phyloP scores from a whole-genome alignment of 1,284 basidiomycete genomes.

The Papiliotrema nemorosa region DNA sequence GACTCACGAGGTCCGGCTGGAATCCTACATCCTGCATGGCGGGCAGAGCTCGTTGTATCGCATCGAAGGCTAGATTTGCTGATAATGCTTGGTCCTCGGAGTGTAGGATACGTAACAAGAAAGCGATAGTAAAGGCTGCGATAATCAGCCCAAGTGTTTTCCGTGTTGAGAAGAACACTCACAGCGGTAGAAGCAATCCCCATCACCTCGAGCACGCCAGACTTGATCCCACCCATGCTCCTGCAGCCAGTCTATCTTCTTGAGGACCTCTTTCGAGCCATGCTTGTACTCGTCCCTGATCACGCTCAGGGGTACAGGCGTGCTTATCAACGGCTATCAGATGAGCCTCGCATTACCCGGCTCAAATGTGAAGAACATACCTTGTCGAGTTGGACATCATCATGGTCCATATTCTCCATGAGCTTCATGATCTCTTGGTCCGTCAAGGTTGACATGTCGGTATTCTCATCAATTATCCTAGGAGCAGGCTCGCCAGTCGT shows the following conservation, averaged over 20 bases:
- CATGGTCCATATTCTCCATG: constrained; percentile 40
- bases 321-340: constrained; percentile 46
- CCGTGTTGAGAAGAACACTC: constrained; percentile 21
- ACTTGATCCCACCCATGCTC: constrained; percentile 60
- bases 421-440: constrained; percentile 48
- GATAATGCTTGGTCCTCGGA: constrained; percentile 52
- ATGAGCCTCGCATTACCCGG: neutral
- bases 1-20: constrained; percentile 59
- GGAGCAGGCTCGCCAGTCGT: too few relatives aligned
- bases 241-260: constrained; percentile 63
- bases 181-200: constrained; percentile 78
- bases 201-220: constrained; percentile 65
- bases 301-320: constrained; percentile 42
- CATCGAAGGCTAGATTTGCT: constrained; percentile 56
- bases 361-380: constrained; percentile 13
- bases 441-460: constrained; percentile 44
- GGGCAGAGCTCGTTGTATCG: constrained; percentile 56
- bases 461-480: constrained; percentile 48
- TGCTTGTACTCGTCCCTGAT: constrained; percentile 60
- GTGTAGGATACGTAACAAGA: constrained; percentile 59
- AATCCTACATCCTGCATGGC: constrained; percentile 64
- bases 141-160: neutral
- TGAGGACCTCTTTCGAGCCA: constrained; percentile 57
- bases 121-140: constrained; percentile 65
- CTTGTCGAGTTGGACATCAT: constrained; percentile 30